A percentile compares a stretch with the other conserved stretches of the same genome.
Conservation (phyloP, 1,284 basidiomycete species). For the Vanrija sp. region DNA sequence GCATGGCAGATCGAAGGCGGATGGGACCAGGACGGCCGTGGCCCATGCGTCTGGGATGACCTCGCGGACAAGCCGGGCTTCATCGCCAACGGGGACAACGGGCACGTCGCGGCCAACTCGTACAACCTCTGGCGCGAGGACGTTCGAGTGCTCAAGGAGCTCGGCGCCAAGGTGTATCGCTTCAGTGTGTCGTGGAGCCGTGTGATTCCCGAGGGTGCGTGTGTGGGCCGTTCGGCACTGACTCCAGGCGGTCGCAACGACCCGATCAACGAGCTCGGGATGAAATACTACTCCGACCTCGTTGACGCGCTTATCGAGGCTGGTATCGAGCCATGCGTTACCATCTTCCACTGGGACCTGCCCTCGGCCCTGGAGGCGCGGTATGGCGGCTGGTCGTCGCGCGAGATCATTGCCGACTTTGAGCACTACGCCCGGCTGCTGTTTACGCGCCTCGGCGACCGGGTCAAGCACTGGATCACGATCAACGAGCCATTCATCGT, state of each 20-base stretch:
- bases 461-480: slow-evolving; percentile 65
- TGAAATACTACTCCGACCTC: slow-evolving; percentile 57
- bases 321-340: slow-evolving; percentile 45
- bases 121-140: slow-evolving; percentile 62
- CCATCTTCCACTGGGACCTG: slow-evolving; percentile 59
- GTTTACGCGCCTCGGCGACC: slow-evolving; percentile 66
- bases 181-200: slow-evolving; percentile 69
- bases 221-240: background rate
- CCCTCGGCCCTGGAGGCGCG: slow-evolving; percentile 64
- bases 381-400: slow-evolving; percentile 61
- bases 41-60: slow-evolving; percentile 54
- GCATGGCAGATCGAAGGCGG: slow-evolving; percentile 36
- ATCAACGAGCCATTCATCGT: slow-evolving; percentile 51
- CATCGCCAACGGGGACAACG: slow-evolving; percentile 12
- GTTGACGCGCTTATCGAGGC: slow-evolving; percentile 60
- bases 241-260: slow-evolving; percentile 56
- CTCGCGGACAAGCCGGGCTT: slow-evolving; percentile 33
- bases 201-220: slow-evolving; percentile 59
- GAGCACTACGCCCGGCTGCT: slow-evolving; percentile 62
- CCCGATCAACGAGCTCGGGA: slow-evolving; percentile 61
- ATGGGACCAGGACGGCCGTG: slow-evolving; percentile 23
- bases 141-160: slow-evolving; percentile 58
- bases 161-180: slow-evolving; percentile 57
- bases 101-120: slow-evolving; percentile 23
- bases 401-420: slow-evolving; percentile 56